Conservation (phyloP, 2,329 filamentous ascomycete species). For the Sarocladium kiliense region DNA sequence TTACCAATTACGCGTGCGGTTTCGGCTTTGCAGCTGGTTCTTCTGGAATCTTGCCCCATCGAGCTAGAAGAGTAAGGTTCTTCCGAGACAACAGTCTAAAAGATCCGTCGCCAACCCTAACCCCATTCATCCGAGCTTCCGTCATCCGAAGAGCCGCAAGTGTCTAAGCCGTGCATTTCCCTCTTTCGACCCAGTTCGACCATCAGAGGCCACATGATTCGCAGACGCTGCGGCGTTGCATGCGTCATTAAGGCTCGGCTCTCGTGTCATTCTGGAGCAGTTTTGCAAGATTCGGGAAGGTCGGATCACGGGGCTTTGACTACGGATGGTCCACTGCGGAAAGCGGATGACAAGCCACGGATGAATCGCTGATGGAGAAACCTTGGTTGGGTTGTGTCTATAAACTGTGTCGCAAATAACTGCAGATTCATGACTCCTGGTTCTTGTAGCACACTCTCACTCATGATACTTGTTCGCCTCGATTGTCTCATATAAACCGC, state of each 20-base stretch:
- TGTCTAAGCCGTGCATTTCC: background rate
- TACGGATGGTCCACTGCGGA: conserved; percentile 2
- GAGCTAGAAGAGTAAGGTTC: no score
- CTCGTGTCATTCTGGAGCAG: background rate
- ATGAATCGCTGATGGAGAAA: background rate
- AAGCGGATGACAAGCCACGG: background rate
- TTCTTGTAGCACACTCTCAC: background rate
- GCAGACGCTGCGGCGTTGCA: background rate
- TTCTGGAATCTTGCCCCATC: background rate
- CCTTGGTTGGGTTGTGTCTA: background rate
- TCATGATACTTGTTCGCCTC: background rate
- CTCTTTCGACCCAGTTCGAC: conserved; percentile 8
- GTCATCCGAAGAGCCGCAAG: conserved; percentile 14
- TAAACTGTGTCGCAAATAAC: background rate
- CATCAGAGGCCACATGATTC: conserved; percentile 1
- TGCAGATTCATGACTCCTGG: background rate
- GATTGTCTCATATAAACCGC: background rate
- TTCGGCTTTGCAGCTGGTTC: background rate
- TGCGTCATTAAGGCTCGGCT: background rate
- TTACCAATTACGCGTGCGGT: background rate
- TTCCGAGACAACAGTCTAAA: no score
- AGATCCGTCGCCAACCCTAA: no score
- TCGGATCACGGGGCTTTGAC: background rate
- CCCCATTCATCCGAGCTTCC: conserved; percentile 25
- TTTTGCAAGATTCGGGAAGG: background rate